These are phyloP conservation scores for Flaveria linearis DNA, from an alignment of 129 eudicot genomes.

Conservation along the genomic window DNA sequence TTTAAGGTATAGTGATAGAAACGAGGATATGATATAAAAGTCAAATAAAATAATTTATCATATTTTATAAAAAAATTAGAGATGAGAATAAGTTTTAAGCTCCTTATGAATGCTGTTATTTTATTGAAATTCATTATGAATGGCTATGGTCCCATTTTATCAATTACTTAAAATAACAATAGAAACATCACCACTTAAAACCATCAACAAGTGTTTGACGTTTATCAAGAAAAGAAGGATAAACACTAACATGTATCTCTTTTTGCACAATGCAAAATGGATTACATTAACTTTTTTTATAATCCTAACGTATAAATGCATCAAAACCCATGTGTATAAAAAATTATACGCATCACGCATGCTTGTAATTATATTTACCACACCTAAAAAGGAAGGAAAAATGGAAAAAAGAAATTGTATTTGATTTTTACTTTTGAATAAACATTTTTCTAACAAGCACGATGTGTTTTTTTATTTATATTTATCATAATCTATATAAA, in stretches of 20 bases:
- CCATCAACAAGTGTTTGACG: conserved; percentile 14
- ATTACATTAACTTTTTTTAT: conserved; percentile 5
- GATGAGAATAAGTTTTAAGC: too few relatives aligned
- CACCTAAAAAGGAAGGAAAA: neutral
- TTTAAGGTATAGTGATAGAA: too few relatives aligned
- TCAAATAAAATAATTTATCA: too few relatives aligned
- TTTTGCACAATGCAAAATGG: conserved; percentile 33
- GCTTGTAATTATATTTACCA: conserved; percentile 36
- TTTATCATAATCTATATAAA: neutral
- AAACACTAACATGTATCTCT: conserved; percentile 33
- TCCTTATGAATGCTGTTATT: too few relatives aligned
- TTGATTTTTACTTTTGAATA: neutral
- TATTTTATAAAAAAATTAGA: too few relatives aligned
- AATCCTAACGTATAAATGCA: conserved; percentile 22
- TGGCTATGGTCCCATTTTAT: neutral
- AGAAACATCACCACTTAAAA: neutral
- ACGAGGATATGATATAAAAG: too few relatives aligned
- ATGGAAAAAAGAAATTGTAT: neutral
- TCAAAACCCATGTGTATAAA: conserved; percentile 39
- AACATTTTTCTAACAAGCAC: neutral
- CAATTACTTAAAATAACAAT: neutral
- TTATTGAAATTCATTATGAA: too few relatives aligned
- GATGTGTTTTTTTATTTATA: neutral
- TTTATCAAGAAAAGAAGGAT: conserved; percentile 29
- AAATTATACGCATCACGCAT: conserved; percentile 36